Conservation (phyloP, 1,284 basidiomycete species). For the Porodaedalea pini region DNA sequence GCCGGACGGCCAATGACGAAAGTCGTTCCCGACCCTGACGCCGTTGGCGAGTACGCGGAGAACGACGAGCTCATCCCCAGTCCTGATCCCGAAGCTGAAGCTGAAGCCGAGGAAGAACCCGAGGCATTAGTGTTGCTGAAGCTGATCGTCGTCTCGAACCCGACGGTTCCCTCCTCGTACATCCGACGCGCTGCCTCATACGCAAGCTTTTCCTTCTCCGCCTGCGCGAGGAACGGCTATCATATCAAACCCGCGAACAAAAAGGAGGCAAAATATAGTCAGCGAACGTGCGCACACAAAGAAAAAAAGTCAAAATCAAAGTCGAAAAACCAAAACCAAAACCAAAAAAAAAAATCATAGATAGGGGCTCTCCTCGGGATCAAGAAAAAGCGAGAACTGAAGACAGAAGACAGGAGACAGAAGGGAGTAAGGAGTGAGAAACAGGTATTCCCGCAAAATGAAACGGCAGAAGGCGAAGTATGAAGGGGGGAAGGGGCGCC, state of each 20-base stretch:
- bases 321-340: conserved; percentile 18
- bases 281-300: background rate
- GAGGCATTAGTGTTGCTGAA: conserved; percentile 57
- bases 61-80: too few species aligned
- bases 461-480: conserved; percentile 1
- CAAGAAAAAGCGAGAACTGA: conserved; percentile 3
- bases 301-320: conserved; percentile 15
- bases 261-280: conserved; percentile 20
- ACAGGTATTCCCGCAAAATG: conserved; percentile 5
- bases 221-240: conserved; percentile 86
- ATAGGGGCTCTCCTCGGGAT: conserved; percentile 12
- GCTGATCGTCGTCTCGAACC: conserved; percentile 68
- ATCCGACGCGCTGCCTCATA: conserved; percentile 79
- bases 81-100: too few species aligned
- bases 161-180: conserved; percentile 78
- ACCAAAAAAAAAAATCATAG: conserved; percentile 13
- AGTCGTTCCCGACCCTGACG: background rate
- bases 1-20: conserved; percentile 3
- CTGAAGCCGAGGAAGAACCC: conserved; percentile 36
- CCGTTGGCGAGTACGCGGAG: background rate
- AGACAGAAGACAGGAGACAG: background rate
- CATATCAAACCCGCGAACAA: conserved; percentile 1
- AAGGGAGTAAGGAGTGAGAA: conserved; percentile 1
- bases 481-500: background rate
- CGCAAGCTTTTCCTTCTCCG: conserved; percentile 89